Base-by-base conservation (phyloP, 2,329 filamentous ascomycete species). In the Ophiocordyceps australis region DNA sequence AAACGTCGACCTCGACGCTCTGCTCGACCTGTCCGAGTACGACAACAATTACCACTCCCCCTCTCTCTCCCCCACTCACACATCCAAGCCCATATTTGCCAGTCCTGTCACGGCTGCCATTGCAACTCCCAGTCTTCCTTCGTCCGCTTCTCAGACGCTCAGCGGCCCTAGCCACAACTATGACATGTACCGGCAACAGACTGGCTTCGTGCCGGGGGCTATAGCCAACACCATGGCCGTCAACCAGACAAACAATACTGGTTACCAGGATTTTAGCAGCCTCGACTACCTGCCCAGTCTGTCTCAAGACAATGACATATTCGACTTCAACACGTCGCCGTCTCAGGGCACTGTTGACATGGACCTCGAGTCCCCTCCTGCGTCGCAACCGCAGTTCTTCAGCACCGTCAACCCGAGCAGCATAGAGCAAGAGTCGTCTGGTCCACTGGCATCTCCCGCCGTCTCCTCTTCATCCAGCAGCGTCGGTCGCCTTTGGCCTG, bases 141-240 rank as follows among this genome's bases (percentile, higher is more conserved):
- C 64, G 7, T 49, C 64, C 5, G 54, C 59, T 28, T 65, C 74
- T 33, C 63, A 66, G 17, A 69, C 63, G 13, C 68, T 85, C 43
- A 73, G 71, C 24, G 80, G 73, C 19, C 86, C 89, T 7, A 93
- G 82, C 50, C 85, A 94, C 56, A 81, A 92, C 53, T 95, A 95
- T 60, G 80, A 83, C 42, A 73, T 81, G 45, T 91, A 94, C 59
- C 80, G 82, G 56, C 89, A 98, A 49, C 85, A 94, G 58, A 94
- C 89, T 4, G 83, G 85, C 35, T 73, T 94, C 17, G 81, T 89
- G 0, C 75, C 81, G 2, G 83, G 83, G 33, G 85, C 82, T 27
- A 59, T 89, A 34, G 73, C 76, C 22, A 79, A 70, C 50, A 78
- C 85, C 9, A 67, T 89, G 44, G 77, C 79, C 19, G 67, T 89